These are phyloP conservation scores for Beauveria brongniartii DNA, from an alignment of 2,329 filamentous ascomycete species.

Conservation along the genomic window DNA sequence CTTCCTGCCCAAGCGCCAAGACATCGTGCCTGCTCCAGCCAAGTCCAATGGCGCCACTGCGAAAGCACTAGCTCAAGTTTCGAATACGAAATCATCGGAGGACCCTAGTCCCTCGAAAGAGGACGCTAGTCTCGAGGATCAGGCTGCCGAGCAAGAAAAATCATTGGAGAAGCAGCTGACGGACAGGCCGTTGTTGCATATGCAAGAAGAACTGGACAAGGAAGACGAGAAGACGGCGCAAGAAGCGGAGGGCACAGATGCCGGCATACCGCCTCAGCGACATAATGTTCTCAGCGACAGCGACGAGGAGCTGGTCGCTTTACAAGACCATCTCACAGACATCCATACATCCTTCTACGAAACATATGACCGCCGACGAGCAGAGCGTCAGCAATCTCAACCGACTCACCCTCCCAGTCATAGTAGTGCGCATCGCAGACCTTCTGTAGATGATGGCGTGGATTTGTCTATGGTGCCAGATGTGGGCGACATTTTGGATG, in stretches of 20 bases:
- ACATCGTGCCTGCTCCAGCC: slow-evolving; percentile 33
- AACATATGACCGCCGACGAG: slow-evolving; percentile 59
- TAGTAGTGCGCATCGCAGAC: slow-evolving; percentile 22
- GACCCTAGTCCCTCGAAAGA: slow-evolving; percentile 72
- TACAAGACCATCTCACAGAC: slow-evolving; percentile 66
- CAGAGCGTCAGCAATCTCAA: slow-evolving; percentile 26
- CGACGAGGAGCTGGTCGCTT: slow-evolving; percentile 69
- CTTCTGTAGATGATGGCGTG: slow-evolving; percentile 32
- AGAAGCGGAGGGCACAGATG: slow-evolving; percentile 18
- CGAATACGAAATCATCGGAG: slow-evolving; percentile 42
- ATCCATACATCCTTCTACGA: slow-evolving; percentile 78
- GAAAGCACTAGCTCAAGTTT: slow-evolving; percentile 5
- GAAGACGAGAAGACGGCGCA: slow-evolving; percentile 45
- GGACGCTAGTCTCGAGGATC: slow-evolving; percentile 59
- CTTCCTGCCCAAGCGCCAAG: slow-evolving; percentile 74
- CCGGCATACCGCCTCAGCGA: slow-evolving; percentile 32
- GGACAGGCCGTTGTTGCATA: slow-evolving; percentile 80
- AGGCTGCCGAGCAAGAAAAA: slow-evolving; percentile 80
- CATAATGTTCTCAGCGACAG: slow-evolving; percentile 83
- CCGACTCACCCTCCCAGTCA: slow-evolving; percentile 28
- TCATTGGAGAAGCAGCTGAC: slow-evolving; percentile 80
- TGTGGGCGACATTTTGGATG: slow-evolving; percentile 74
- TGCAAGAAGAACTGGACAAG: slow-evolving; percentile 85
- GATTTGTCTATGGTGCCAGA: slow-evolving; percentile 61
- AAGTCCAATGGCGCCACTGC: slow-evolving; percentile 17